These are phyloP conservation scores for Telopea speciosissima DNA, from an alignment of 177 flowering plant genomes.

Conservation along the genomic window DNA sequence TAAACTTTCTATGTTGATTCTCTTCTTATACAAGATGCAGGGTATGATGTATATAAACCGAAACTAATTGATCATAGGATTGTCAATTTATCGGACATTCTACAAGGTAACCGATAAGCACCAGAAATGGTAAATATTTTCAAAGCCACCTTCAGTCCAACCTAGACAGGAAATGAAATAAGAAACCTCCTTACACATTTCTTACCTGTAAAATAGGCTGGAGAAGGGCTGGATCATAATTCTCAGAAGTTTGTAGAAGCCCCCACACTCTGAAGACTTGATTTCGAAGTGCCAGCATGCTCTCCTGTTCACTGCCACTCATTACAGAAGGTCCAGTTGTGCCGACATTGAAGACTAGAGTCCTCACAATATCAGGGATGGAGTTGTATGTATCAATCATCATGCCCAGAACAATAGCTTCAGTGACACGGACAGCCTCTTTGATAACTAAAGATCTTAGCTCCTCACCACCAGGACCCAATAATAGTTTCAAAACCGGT, in stretches of 20 bases:
- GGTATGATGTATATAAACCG: no score
- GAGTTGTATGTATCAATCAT: conserved; percentile 59
- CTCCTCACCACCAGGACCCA: conserved; percentile 78
- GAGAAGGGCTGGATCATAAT: conserved; percentile 72
- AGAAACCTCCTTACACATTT: neutral
- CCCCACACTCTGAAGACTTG: conserved; percentile 77
- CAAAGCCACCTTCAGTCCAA: neutral
- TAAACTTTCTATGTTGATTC: no score
- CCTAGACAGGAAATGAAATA: conserved; percentile 1
- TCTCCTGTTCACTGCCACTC: conserved; percentile 47
- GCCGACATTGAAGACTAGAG: conserved; percentile 39
- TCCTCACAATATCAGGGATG: conserved; percentile 42
- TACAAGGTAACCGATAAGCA: neutral
- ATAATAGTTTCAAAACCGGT: conserved; percentile 78
- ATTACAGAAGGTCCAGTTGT: conserved; percentile 36
- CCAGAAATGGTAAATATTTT: neutral
- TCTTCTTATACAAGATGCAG: no score
- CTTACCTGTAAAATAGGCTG: conserved; percentile 85
- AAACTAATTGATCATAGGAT: no score
- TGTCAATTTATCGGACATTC: no score
- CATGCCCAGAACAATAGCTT: conserved; percentile 62
- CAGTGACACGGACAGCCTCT: conserved; percentile 83
- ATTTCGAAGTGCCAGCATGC: conserved; percentile 69
- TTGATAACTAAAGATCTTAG: conserved; percentile 64
- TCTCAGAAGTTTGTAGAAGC: conserved; percentile 60